Percentiles rank a stretch among this genome's conserved stretches.
phyloP scores from a whole-genome alignment of 2,329 filamentous ascomycete genomes.

The Epichloe sibirici region DNA sequence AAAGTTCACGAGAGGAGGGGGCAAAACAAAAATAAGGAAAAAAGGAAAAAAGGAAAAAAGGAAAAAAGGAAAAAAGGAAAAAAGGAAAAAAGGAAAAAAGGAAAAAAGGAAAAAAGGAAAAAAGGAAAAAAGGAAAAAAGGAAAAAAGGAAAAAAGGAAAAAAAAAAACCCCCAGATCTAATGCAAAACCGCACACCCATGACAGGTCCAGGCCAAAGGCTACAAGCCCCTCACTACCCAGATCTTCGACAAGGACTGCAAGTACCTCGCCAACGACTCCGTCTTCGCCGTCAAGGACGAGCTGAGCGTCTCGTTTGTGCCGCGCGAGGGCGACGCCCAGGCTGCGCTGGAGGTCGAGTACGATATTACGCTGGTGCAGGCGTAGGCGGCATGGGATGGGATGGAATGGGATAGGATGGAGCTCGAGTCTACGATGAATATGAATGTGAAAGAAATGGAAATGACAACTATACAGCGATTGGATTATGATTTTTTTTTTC shows the following conservation, averaged over 20 bases:
- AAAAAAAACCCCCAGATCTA: neutral
- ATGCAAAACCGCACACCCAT: neutral
- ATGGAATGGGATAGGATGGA: neutral
- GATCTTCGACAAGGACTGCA: constrained; percentile 58
- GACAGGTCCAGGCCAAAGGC: constrained; percentile 34
- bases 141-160: no score
- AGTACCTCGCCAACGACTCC: constrained; percentile 42
- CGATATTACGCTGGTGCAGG: constrained; percentile 37
- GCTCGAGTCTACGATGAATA: neutral
- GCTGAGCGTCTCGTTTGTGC: constrained; percentile 30
- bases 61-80: no score
- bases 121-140: no score
- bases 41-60: no score
- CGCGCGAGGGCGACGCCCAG: constrained; percentile 26
- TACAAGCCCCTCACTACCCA: constrained; percentile 61
- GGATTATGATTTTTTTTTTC: neutral
- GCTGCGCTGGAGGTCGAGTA: constrained; percentile 48
- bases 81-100: no score
- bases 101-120: no score
- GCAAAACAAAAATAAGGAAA: no score
- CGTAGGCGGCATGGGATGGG: neutral
- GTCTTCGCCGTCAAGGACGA: constrained; percentile 44
- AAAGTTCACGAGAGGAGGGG: no score
- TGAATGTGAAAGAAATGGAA: neutral
- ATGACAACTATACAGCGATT: neutral